Base-by-base conservation (phyloP, 768 basidiomycete species). In the Postia placenta region DNA sequence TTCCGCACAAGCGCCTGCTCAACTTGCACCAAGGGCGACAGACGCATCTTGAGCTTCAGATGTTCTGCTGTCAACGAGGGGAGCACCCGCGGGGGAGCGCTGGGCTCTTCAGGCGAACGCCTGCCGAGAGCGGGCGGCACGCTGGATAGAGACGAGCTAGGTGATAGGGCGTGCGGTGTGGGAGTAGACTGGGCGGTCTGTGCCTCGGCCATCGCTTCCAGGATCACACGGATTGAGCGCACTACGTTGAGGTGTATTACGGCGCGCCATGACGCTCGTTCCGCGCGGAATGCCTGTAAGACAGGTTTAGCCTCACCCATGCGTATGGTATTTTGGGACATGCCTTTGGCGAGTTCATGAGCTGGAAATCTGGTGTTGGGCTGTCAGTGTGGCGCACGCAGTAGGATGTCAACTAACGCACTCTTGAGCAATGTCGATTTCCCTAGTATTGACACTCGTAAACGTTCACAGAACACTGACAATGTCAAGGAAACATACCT, bases 211-310 rank as follows among this genome's bases (percentile, higher is more conserved):
- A 72, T 55, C 47, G 65, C 62, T 22, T 70, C 66, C 48, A 74
- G 66, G 56, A 74, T 70, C 49, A 64, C 53, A 26, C 69, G 63
- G 42, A 74, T 64, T 11, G 73, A 74, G 47, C 68, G 67, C 43
- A 74, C 71, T 55, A 74, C 63, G 56, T 74, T 74, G 38, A 91
- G 79, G 51, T 87, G 86, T 14, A 91, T 76, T 45, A 90, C 83
- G 0, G 81, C 72, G 26, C 85, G 77, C 88, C 88, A 91, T 27
- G 83, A 81, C n/a, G 75, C 68, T n/a, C 85, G 80, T 58, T 91
- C 86, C 41, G 71, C 70, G 42, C 73, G 73, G 78, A 85, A 88
- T 48, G 80, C 80, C 61, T 62, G 40, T 15, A 40, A 24, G 22
- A n/a, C 23, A 11, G 7, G 15, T 28, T 20, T 36, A 20, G n/a